A percentile compares a stretch with the other conserved stretches of the same genome.
Evolutionary conservation across 2,329 filamentous ascomycete genomes (phyloP).

Genomic region (Cladosporium sphaerospermum): DNA sequence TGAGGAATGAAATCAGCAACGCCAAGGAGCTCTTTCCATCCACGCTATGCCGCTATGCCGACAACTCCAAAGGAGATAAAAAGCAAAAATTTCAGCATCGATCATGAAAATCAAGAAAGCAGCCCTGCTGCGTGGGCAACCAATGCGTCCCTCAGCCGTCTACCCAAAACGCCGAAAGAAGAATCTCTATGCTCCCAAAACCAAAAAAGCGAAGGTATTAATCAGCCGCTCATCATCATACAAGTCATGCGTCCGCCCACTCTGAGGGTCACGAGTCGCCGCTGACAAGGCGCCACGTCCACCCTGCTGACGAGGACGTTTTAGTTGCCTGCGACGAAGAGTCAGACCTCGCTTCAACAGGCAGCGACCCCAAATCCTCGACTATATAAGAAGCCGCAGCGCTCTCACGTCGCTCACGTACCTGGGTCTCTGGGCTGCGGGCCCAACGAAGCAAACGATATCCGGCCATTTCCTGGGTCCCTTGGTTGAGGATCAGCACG

Average conservation of each 20-base stretch:
- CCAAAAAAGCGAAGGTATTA: neutral
- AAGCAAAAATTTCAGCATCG: neutral
- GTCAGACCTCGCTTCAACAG: constrained; percentile 5
- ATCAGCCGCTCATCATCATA: neutral
- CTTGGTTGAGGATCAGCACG: constrained; percentile 13
- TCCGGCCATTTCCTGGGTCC: constrained; percentile 14
- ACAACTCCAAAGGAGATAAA: neutral
- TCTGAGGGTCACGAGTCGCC: neutral
- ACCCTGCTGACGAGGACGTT: neutral
- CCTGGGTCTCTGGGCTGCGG: constrained; percentile 16
- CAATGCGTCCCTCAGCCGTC: neutral
- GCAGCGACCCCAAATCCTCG: neutral
- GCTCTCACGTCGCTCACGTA: neutral
- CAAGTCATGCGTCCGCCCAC: neutral
- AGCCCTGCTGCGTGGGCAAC: neutral
- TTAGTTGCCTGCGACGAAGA: neutral
- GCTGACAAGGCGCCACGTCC: neutral
- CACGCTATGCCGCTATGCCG: neutral
- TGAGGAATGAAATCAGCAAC: neutral
- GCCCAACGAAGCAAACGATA: neutral
- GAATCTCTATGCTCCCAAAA: neutral
- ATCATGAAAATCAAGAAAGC: neutral
- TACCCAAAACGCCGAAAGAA: neutral
- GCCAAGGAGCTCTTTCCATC: neutral
- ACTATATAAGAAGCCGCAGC: neutral